Conservation (phyloP, 2,329 filamentous ascomycete species). For the Periconia sp. region DNA sequence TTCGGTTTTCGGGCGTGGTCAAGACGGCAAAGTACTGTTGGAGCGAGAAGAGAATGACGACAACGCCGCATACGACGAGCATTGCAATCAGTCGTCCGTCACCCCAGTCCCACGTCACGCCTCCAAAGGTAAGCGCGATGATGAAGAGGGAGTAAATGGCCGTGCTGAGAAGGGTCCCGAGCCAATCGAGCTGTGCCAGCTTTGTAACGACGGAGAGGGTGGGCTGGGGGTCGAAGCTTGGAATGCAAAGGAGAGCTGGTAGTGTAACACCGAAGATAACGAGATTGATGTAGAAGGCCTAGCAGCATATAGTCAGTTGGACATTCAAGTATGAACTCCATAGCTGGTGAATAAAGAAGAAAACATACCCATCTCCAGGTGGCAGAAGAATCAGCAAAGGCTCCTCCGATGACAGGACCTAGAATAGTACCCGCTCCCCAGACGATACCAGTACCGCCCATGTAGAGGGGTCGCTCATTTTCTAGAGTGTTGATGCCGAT, state of each 20-base stretch:
- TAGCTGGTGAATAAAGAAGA: too few relatives aligned
- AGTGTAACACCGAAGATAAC: background rate
- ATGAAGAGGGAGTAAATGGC: background rate
- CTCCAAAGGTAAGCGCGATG: constrained; percentile 47
- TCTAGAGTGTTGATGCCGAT: constrained; percentile 16
- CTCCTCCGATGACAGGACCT: constrained; percentile 52
- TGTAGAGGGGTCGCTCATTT: constrained; percentile 34
- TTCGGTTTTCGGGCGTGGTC: constrained; percentile 47
- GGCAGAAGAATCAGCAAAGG: constrained; percentile 31
- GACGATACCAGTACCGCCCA: constrained; percentile 27
- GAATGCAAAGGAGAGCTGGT: background rate
- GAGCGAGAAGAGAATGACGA: constrained; percentile 46
- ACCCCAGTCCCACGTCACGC: constrained; percentile 52
- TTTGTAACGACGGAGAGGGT: too few relatives aligned
- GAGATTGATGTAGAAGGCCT: background rate
- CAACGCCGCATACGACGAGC: constrained; percentile 49
- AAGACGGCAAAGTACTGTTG: constrained; percentile 51
- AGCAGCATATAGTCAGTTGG: too few relatives aligned
- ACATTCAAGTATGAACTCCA: too few relatives aligned
- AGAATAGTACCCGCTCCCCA: constrained; percentile 51
- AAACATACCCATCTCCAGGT: constrained; percentile 8
- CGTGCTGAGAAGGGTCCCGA: too few relatives aligned
- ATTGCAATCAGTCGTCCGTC: constrained; percentile 47
- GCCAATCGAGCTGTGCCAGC: background rate
- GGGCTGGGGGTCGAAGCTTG: background rate